Evolutionary conservation across 129 eudicot species (phyloP), one percentile per base, ranked within the genome.

Genomic region (Ambrosia artemisiifolia): DNA sequence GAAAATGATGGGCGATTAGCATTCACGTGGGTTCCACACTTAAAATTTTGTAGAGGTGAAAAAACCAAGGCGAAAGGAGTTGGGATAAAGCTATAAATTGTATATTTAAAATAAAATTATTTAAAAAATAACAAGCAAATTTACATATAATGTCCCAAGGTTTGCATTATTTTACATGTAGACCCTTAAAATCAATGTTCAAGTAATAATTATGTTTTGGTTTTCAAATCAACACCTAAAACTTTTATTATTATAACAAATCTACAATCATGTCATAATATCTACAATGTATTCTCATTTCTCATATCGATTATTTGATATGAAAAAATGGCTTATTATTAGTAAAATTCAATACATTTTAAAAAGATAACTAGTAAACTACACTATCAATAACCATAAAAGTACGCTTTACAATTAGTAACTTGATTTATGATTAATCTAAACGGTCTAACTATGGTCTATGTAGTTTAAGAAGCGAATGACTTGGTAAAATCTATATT

Each of bases 11-110:
- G 20, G 54, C 14, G 2, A 38, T 67, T 75, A 43, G 13, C 44
- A 40, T 47, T 75, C 8, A 11, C 28, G 80, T 57, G 70, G 80
- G 63, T 2, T 70, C 80, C 19, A 68, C 42, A 28, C 2, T 34
- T 12, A 35, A 40, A 74, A 4, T 50, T 74, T 28, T 57, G 64
- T 57, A 76, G 75, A 68, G 80, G 80, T 59, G 75, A 76, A 68
- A 57, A 76, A 57, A 59, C 75, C 80, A 28, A 76, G 75, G 63
- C 5, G 51, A 61, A 60, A 50, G 63, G 28, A 18, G 10, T 59
- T n/a, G 70, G 51, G 61, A 76, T 76, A 59, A 42, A 30, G 73
- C 44, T 18, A 59, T 44, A 60, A 69, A 32, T 68, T 7, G 11
- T 30, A 33, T 53, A 8, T 53, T 28, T 62, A 62, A 47, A 32